Evolutionary conservation across 345 rosid genomes (phyloP), one percentile per base, ranked within the genome.

Genomic region (Kandelia obovata): DNA sequence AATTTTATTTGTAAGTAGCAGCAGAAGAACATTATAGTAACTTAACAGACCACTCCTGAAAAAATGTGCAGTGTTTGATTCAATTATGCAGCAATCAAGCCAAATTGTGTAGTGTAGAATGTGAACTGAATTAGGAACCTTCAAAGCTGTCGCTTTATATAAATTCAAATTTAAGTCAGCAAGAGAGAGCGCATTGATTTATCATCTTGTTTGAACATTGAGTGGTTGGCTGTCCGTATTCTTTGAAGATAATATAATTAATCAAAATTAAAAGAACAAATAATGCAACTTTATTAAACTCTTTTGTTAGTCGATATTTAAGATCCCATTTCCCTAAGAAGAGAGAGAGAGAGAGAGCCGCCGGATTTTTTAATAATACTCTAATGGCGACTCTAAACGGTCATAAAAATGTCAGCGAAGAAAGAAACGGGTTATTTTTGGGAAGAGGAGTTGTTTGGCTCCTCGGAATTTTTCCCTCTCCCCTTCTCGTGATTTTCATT

Each of bases 1-100:
- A 68, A 62, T 4, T 31, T 52, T 73, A 74, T 68, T 15, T 92
- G 96, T 88, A 88, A 85, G 88, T 86, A 84, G 69, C 58, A 59
- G 67, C 32, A 27, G 28, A 2, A 28, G 30, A 28, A 34, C 8
- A 31, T 31, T 31, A 4, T 34, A 68, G 73, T 59, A 56, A 25
- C 69, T 62, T n/a, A 58, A 68, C 67, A 71, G 76, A 71, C 30
- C 63, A 56, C 47, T 64, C 58, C 31, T 57, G 26, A 25, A 49
- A 49, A 64, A 64, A 19, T 26, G n/a, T 58, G 58, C 26, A 46
- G 6, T 30, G 15, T 5, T 26, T 39, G 63, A 58, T 30, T 46
- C 21, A 28, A 20, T 58, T 19, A 28, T 2, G 46, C 57, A 1
- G 26, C 8, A 27, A 7, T 67, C 53, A 26, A 25, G 34, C 15